phyloP scores from a whole-genome alignment of 176 grass and related monocot genomes.

The Oryza brachyantha region DNA sequence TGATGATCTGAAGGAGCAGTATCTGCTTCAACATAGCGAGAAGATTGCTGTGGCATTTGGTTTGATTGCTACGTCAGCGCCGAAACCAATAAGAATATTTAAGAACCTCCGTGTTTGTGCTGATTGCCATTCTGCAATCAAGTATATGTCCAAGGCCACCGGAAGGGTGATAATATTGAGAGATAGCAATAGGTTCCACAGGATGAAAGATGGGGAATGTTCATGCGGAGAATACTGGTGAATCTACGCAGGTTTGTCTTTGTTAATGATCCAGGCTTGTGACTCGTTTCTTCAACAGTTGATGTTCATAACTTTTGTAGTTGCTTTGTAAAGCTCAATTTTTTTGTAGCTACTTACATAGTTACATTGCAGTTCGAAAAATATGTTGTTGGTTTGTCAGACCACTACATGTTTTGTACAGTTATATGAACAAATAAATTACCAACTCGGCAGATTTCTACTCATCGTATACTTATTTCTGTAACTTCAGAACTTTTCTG shows the following conservation, averaged over 20 bases:
- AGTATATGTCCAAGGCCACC: constrained; percentile 66
- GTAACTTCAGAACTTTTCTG: neutral
- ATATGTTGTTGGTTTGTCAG: neutral
- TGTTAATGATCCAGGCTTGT: neutral
- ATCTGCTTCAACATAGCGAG: constrained; percentile 84
- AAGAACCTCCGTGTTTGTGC: constrained; percentile 82
- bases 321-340: neutral
- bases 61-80: constrained; percentile 52
- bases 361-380: neutral
- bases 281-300: neutral
- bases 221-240: constrained; percentile 73
- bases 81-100: constrained; percentile 81
- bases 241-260: neutral
- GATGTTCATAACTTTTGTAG: neutral
- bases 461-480: neutral
- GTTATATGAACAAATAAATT: neutral
- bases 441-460: neutral
- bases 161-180: constrained; percentile 70
- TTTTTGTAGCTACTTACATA: neutral
- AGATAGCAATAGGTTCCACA: constrained; percentile 89
- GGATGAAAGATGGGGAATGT: constrained; percentile 63
- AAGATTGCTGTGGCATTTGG: constrained; percentile 80
- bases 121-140: constrained; percentile 79
- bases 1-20: constrained; percentile 79
- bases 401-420: neutral